These are phyloP conservation scores for Tricholoma flavovirens DNA, from an alignment of 768 basidiomycete genomes.

Conservation along the genomic window DNA sequence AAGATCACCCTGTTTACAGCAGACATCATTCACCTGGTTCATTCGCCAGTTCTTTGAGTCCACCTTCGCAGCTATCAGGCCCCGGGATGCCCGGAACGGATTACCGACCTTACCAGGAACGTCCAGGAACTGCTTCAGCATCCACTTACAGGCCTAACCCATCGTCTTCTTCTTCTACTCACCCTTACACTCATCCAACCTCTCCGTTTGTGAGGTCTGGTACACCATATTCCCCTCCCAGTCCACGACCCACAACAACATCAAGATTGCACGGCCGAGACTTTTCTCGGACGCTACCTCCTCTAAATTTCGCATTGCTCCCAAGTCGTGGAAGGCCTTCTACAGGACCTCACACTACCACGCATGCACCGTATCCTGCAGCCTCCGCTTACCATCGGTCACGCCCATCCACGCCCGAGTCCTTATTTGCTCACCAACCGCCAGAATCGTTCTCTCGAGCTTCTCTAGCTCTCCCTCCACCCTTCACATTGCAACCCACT, in stretches of 20 bases:
- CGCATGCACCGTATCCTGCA: no score
- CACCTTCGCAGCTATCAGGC: slow-evolving; percentile 40
- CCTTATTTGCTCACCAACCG: slow-evolving; percentile 27
- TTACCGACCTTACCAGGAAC: slow-evolving; percentile 2
- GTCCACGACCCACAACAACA: slow-evolving; percentile 19
- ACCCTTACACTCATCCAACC: slow-evolving; percentile 1
- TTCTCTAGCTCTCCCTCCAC: slow-evolving; percentile 38
- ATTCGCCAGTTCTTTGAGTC: slow-evolving; percentile 27
- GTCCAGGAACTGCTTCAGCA: slow-evolving; percentile 4
- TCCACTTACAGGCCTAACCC: slow-evolving; percentile 7
- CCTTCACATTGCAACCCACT: slow-evolving; percentile 60
- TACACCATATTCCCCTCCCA: slow-evolving; percentile 18
- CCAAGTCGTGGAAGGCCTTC: slow-evolving; percentile 6
- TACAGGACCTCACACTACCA: background rate
- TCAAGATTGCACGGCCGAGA: slow-evolving; percentile 17
- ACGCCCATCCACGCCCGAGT: slow-evolving; percentile 31
- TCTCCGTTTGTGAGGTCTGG: slow-evolving; percentile 10
- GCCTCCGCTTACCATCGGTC: slow-evolving; percentile 11
- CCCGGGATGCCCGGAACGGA: slow-evolving; percentile 48
- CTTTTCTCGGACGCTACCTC: slow-evolving; percentile 31
- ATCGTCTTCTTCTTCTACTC: background rate
- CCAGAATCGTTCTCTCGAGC: slow-evolving; percentile 24
- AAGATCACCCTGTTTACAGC: slow-evolving; percentile 12
- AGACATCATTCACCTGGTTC: slow-evolving; percentile 22
- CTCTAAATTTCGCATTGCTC: slow-evolving; percentile 22